Evolutionary conservation across 2,329 filamentous ascomycete species (phyloP).

Genomic region (Apiospora rasikravindrae): DNA sequence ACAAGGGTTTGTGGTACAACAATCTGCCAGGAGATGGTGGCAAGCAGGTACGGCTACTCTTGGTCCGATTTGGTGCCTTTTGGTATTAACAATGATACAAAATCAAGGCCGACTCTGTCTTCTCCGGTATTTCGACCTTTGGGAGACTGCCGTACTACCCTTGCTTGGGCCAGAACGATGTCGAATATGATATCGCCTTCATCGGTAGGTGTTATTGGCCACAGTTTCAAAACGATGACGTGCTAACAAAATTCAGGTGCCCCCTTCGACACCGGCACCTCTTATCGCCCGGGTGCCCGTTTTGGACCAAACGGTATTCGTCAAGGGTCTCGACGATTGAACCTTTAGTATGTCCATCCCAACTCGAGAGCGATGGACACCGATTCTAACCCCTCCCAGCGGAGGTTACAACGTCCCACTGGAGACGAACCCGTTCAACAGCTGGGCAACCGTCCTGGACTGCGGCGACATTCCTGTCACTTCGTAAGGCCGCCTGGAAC

Average conservation of each 20-base stretch:
- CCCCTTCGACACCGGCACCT: slow-evolving; percentile 86
- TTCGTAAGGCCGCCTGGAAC: slow-evolving; percentile 59
- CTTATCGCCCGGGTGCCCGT: slow-evolving; percentile 81
- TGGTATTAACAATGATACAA: slow-evolving; percentile 13
- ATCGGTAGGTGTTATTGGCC: slow-evolving; percentile 60
- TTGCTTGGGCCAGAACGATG: slow-evolving; percentile 72
- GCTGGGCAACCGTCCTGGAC: slow-evolving; percentile 80
- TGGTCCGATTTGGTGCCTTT: slow-evolving; percentile 10
- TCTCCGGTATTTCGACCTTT: slow-evolving; percentile 87
- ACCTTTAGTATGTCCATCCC: no score
- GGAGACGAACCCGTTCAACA: slow-evolving; percentile 79
- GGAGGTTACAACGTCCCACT: slow-evolving; percentile 88
- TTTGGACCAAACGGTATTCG: slow-evolving; percentile 86
- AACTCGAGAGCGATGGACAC: no score
- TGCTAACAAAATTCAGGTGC: slow-evolving; percentile 56
- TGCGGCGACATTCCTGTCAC: slow-evolving; percentile 87
- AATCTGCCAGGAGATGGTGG: slow-evolving; percentile 82
- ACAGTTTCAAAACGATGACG: slow-evolving; percentile 6
- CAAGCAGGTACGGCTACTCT: slow-evolving; percentile 65
- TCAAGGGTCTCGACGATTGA: slow-evolving; percentile 83
- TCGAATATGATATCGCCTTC: slow-evolving; percentile 85
- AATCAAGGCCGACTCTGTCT: slow-evolving; percentile 82
- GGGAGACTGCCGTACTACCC: slow-evolving; percentile 79
- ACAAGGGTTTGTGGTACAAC: slow-evolving; percentile 82
- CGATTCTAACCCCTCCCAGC: no score